Base-by-base conservation (phyloP, 2,329 filamentous ascomycete species). In the Tothia fuscella region DNA sequence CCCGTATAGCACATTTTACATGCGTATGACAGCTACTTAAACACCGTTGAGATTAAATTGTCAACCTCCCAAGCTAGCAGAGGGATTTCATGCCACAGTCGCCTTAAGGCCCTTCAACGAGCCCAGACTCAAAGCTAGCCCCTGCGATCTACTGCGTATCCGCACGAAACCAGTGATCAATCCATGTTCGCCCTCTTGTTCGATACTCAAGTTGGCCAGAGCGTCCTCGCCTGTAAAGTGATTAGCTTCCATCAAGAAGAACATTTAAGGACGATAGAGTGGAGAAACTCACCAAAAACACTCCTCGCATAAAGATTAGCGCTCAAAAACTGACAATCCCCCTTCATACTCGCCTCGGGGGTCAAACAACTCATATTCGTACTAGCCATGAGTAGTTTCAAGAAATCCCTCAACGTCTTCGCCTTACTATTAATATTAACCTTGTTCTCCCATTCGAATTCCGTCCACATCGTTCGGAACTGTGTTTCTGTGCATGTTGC, bases 361-460 rank as follows among this genome's bases (percentile, higher is more conserved):
- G 91, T 98, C 55, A 98, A 67, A 62, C 91, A 98, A 60, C 80
- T 91, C 91, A 98, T 98, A 64, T 98, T 96, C 41, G 91, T 98
- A 60, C 83, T 89, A 47, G 87, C 86, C 91, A 96, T 96, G 46
- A 98, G 70, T 59, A 93, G 82, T 52, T 85, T 81, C 49, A 98
- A 67, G 76, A 98, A 98, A 16, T 93, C 86, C 38, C 89, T 78
- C 47, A 98, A 71, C 21, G 77, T 82, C 69, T 89, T 93, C 51
- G 85, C 86, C 71, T 95, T 96, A 49, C 85, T 93, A 66, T 95
- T 95, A 67, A 98, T 96, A 67, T 98, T 98, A 63, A 98, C 89
- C 75, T 98, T 98, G 69, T 98, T 98, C 71, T 98, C 91, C 91
- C 91, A 98, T 61, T 98, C 91, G 51, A 98, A 98, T 59, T 98